These are phyloP conservation scores for Capronia coronata DNA, from an alignment of 2,329 filamentous ascomycete species.

Conservation along the genomic window DNA sequence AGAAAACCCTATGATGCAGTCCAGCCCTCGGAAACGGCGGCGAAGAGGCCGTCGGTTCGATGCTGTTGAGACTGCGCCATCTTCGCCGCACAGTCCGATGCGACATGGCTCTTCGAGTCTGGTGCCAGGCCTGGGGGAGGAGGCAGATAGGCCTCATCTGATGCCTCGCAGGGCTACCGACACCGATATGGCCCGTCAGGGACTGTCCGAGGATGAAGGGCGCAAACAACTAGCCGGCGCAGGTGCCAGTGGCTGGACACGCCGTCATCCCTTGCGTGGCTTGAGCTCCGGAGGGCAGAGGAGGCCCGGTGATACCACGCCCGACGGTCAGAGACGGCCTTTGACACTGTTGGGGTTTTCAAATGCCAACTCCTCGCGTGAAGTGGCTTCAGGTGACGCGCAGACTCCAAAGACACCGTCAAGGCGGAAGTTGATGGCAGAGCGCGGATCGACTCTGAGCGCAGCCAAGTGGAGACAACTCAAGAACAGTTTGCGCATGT, in stretches of 20 bases:
- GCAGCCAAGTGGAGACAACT: slow-evolving; percentile 88
- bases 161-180: slow-evolving; percentile 58
- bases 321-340: slow-evolving; percentile 51
- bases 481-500: slow-evolving; percentile 78
- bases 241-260: slow-evolving; percentile 51
- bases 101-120: slow-evolving; percentile 30
- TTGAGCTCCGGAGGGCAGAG: slow-evolving; percentile 47
- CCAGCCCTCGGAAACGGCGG: slow-evolving; percentile 54
- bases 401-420: slow-evolving; percentile 25
- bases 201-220: slow-evolving; percentile 69
- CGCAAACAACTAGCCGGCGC: slow-evolving; percentile 55
- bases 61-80: slow-evolving; percentile 58
- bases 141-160: slow-evolving; percentile 40
- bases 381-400: slow-evolving; percentile 27
- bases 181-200: slow-evolving; percentile 58
- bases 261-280: slow-evolving; percentile 54
- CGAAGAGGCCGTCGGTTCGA: slow-evolving; percentile 54
- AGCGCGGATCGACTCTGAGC: slow-evolving; percentile 63
- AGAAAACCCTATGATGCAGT: slow-evolving; percentile 53
- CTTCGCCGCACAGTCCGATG: slow-evolving; percentile 51
- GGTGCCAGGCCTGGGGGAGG: slow-evolving; percentile 41
- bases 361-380: slow-evolving; percentile 57
- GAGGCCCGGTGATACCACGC: slow-evolving; percentile 47
- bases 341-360: slow-evolving; percentile 56
- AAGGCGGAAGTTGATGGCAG: slow-evolving; percentile 42